Evolutionary conservation across 371 early-diverging fungal genomes (phyloP), one percentile per base, ranked within the genome.

Genomic region (Mortierella sp.): DNA sequence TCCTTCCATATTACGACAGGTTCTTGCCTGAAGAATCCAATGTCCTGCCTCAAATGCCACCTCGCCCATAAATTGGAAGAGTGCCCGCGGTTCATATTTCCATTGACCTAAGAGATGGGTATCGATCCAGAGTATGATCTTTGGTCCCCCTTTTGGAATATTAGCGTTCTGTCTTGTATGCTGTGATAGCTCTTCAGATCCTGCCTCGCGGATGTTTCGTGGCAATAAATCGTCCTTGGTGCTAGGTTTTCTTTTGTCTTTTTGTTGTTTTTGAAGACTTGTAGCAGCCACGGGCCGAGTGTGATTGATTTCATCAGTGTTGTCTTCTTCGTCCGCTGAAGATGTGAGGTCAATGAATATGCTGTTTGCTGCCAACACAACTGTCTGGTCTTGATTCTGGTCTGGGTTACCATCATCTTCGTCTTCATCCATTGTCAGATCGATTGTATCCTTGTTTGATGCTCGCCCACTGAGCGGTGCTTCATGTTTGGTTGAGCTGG

Each of bases 21-120:
- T 66, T 29, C 66, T 64, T 4, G 79, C 79, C 40, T 66, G 62
- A 61, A 78, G 42, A 19, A 68, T n/a, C 79, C 79, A 78, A 13
- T 60, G 67, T n/a, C 68, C 65, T 9, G 37, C 22, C 45, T 51
- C 49, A 15, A 62, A 76, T 0, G 60, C 23, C 13, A 76, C 65
- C n/a, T 76, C 72, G 6, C 77, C 77, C 10, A 71, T 66, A 49
- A 76, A 76, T 42, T 76, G 64, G 35, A 61, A 72, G 15, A 76
- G 49, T 12, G 64, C 55, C 5, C 26, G 8, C 2, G 5, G 40
- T 34, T 72, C 68, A 51, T 60, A 76, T 29, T 6, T 32, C 61
- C 64, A 45, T 2, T 34, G 35, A 0, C 19, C 57, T 19, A 76
- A 32, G 0, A 76, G 31, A 31, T 58, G 66, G 17, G 77, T 76